These are phyloP conservation scores for Aspergillus bridgeri DNA, from an alignment of 495 filamentous ascomycete species.

Conservation along the genomic window DNA sequence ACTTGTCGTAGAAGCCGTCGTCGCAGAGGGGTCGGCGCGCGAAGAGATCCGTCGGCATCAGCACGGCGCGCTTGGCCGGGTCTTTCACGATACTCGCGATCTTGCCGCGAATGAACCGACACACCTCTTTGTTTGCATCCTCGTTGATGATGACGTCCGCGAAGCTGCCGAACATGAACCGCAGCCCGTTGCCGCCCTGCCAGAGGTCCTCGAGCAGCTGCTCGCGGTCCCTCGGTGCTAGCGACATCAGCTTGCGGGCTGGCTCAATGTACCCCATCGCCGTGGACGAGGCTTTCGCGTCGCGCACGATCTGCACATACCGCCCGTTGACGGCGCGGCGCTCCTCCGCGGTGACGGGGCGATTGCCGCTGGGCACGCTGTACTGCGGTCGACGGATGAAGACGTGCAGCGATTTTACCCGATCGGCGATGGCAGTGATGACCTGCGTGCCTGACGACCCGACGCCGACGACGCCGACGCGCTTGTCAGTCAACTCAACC, in stretches of 20 bases:
- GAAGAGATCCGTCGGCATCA: conserved; percentile 17
- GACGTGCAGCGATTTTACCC: conserved; percentile 34
- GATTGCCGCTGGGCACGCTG: conserved; percentile 43
- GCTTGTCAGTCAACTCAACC: conserved; percentile 34
- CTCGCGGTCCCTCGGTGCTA: conserved; percentile 13
- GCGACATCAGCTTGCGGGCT: background rate
- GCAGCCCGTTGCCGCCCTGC: conserved; percentile 20
- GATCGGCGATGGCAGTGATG: conserved; percentile 22
- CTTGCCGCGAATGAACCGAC: conserved; percentile 23
- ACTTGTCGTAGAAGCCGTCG: conserved; percentile 29
- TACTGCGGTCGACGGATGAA: conserved; percentile 50
- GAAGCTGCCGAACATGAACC: conserved; percentile 24
- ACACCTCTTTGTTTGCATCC: conserved; percentile 19
- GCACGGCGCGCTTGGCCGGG: conserved; percentile 11
- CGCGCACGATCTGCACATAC: conserved; percentile 10
- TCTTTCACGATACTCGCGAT: conserved; percentile 19
- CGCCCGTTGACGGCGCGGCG: conserved; percentile 1
- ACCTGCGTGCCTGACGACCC: conserved; percentile 47
- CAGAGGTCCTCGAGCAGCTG: conserved; percentile 20
- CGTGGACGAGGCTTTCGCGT: background rate
- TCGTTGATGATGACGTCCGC: conserved; percentile 17
- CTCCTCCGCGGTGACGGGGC: background rate
- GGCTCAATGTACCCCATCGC: conserved; percentile 15
- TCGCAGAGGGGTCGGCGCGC: conserved; percentile 17
- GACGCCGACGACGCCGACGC: conserved; percentile 45